Conservation (phyloP, 441 rosid genomes). For the Erodium trifolium region DNA sequence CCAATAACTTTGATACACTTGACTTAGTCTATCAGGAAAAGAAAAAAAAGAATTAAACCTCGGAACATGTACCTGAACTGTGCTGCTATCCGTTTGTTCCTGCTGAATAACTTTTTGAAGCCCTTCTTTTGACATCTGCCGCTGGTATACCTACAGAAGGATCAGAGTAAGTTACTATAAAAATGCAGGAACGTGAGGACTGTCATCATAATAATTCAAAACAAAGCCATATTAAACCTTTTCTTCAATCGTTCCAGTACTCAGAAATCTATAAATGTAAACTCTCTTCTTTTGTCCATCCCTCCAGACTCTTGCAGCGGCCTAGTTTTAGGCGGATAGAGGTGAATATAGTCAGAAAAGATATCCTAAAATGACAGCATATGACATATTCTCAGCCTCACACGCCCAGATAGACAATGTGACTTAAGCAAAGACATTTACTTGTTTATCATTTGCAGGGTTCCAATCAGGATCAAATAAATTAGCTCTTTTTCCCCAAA, state of each 20-base stretch:
- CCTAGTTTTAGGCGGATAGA: slow-evolving; percentile 36
- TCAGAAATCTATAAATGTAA: slow-evolving; percentile 82
- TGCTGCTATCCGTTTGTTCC: slow-evolving; percentile 44
- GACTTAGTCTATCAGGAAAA: too few species aligned
- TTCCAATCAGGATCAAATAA: slow-evolving; percentile 99
- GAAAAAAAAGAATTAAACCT: too few species aligned
- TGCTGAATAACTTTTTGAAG: slow-evolving; percentile 89
- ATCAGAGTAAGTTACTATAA: slow-evolving; percentile 13
- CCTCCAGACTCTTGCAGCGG: slow-evolving; percentile 99
- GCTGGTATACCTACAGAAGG: slow-evolving; percentile 78
- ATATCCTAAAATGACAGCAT: slow-evolving; percentile 17
- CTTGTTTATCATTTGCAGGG: slow-evolving; percentile 99
- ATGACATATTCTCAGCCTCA: slow-evolving; percentile 7
- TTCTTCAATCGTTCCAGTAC: slow-evolving; percentile 98
- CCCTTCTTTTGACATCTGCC: slow-evolving; percentile 99
- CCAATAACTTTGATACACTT: too few species aligned
- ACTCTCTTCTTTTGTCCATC: slow-evolving; percentile 99
- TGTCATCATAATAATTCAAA: slow-evolving; percentile 14
- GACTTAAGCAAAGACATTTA: slow-evolving; percentile 27
- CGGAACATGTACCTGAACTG: slow-evolving; percentile 48
- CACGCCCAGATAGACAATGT: slow-evolving; percentile 3
- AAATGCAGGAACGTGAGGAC: not conserved
- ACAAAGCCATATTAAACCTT: slow-evolving; percentile 44
- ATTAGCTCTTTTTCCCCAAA: slow-evolving; percentile 88
- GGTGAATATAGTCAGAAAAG: slow-evolving; percentile 19